Base-by-base conservation (phyloP, 805 yeast species). In the Pichia membranifaciens region DNA sequence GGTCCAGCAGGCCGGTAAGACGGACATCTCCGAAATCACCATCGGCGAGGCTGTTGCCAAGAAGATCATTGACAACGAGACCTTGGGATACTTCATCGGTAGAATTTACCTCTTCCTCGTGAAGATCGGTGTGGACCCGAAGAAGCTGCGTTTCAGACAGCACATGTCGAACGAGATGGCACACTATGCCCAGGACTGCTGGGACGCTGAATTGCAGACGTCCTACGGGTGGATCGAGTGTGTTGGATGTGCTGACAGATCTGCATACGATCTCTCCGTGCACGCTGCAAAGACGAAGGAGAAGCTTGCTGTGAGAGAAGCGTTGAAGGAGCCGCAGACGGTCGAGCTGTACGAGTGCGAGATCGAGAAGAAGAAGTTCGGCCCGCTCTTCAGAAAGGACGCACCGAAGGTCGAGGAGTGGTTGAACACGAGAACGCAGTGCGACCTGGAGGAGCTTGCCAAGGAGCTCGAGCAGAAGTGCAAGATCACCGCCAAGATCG, bases 181-280 rank as follows among this genome's bases (percentile, higher is more conserved):
- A 17, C 99, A 93, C 69, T 93, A 93, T 68, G 99, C 99, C 51
- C 82, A 95, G 57, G 99, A 93, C 73, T 93, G 99, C 76, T 93
- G 99, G 99, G 99, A 93, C 72, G 97, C 96, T 55, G 99, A 93
- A 74, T 76, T 93, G 61, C 82, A 86, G 59, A 83, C 96, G 38
- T 87, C 96, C 31, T 93, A 88, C 61, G 99, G 99, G 60, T 93
- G 99, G 99, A 87, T 93, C 60, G 99, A 93, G 74, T 95, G 99
- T 82, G 97, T 93, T 66, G 99, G 99, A 58, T 93, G 98, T 74
- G 99, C 99, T 55, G 99, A 93, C 72, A 82, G 99, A 75, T 87
- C 96, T 40, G 99, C 99, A 37, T 93, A 88, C 66, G 99, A 93
- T 72, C 79, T 93, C 68, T 78, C 91, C 42, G 99, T 95, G 52